Conservation (phyloP, 1,284 basidiomycete genomes). For the Inonotus hispidus region DNA sequence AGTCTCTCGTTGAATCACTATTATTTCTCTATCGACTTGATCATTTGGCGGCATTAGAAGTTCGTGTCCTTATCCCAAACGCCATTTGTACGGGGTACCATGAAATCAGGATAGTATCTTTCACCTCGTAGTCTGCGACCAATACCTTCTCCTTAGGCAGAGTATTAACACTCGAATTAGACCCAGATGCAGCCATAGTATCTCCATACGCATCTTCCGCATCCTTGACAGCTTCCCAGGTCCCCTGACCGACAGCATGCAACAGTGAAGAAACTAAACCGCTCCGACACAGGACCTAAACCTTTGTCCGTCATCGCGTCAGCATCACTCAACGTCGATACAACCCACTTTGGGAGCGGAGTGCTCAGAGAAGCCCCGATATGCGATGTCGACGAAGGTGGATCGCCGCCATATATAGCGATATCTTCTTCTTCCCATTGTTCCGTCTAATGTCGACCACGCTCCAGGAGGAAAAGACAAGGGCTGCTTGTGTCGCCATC, state of each 20-base stretch:
- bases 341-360: conserved; percentile 62
- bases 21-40: no score
- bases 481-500: conserved; percentile 85
- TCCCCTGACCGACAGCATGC: conserved; percentile 54
- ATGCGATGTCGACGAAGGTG: conserved; percentile 33
- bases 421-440: conserved; percentile 91
- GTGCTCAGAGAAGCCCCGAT: conserved; percentile 31
- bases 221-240: conserved; percentile 71
- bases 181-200: conserved; percentile 31
- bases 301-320: conserved; percentile 64
- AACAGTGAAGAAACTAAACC: conserved; percentile 73
- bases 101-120: no score
- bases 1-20: no score
- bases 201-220: conserved; percentile 81
- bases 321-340: conserved; percentile 58
- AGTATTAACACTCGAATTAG: conserved; percentile 66
- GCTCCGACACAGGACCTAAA: conserved; percentile 74
- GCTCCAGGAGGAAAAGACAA: conserved; percentile 71
- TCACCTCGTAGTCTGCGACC: conserved; percentile 43
- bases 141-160: conserved; percentile 67
- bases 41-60: no score
- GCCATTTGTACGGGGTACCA: no score
- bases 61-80: no score
- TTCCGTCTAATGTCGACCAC: conserved; percentile 86
- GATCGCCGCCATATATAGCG: conserved; percentile 39